phyloP scores from a whole-genome alignment of 2,329 filamentous ascomycete species.

The Fusarium papillatum region DNA sequence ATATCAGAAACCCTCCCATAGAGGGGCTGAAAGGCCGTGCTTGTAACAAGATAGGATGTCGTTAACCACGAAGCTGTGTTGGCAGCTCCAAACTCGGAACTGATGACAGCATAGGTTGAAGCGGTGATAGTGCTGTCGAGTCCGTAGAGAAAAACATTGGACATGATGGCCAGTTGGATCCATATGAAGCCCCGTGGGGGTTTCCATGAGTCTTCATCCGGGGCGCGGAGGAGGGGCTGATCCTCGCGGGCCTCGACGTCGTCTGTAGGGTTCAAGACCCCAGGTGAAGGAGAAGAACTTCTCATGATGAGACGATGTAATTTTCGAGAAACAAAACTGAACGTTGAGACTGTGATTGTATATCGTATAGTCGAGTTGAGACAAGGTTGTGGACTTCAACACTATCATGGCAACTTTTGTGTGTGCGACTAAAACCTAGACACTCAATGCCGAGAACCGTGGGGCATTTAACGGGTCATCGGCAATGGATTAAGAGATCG shows the following conservation, averaged over 20 bases:
- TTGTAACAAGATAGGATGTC: conserved; percentile 79
- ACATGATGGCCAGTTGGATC: conserved; percentile 73
- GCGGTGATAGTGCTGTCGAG: conserved; percentile 83
- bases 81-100: conserved; percentile 79
- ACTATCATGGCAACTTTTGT: neutral
- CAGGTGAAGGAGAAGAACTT: neutral
- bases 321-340: neutral
- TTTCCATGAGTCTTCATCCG: conserved; percentile 54
- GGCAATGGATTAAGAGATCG: conserved; percentile 16
- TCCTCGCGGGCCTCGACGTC: conserved; percentile 28
- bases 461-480: conserved; percentile 17
- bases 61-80: conserved; percentile 83
- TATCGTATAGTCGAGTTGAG: neutral
- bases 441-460: neutral
- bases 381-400: neutral
- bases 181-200: conserved; percentile 66
- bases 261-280: conserved; percentile 6
- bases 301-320: neutral
- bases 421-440: neutral
- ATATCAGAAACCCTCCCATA: conserved; percentile 81
- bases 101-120: conserved; percentile 80
- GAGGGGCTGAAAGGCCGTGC: conserved; percentile 79
- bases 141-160: conserved; percentile 74
- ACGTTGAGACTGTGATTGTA: neutral
- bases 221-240: conserved; percentile 38